Base-by-base conservation (phyloP, 2,329 filamentous ascomycete genomes). In the Aspergillus aculeatinus region DNA sequence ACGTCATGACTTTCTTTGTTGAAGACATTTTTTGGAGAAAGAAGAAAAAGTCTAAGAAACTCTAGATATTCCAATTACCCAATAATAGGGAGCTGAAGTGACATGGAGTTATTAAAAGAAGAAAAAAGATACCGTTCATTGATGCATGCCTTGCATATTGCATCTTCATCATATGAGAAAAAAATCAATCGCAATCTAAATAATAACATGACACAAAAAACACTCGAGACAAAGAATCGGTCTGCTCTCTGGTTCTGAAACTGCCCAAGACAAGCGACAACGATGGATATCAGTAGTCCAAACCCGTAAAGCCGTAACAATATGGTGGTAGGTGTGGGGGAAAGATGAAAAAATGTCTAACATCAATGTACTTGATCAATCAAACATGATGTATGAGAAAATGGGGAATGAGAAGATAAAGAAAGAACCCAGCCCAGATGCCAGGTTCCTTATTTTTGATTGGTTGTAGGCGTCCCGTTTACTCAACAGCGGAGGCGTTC, bases 401-500 rank as follows among this genome's bases (percentile, higher is more conserved):
- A 56, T 29, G 25, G 16, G 35, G 44, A 47, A 14, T 39, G 51
- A 33, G 35, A 35, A 57, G 57, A 44, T 55, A 58, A 48, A 51
- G 12, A 47, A 33, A 51, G 63, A 59, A 62, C 60, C 60, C 58
- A 65, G 65, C 62, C 64, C 58, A 29, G 31, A 57, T 21, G 21
- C 16, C 19, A 11, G 11, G 12, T 3, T 35, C 16, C 35, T 19
- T 35, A 9, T 25, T 47, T 44, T 47, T 54, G 12, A 25, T 29
- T 16, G 23, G 11, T 35, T 35, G 9, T 35, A 48, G 16, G 49
- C 35, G 61, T 48, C 14, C 47, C 58, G 51, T 61, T 73, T 83
- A 85, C 74, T 84, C 83, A 62, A 86, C 81, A 50, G 85, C 85
- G 35, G 82, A 84, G 61, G 79, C 75, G 56, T 79, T 79, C 59